Base-by-base conservation (phyloP, 768 basidiomycete species). In the Suillus subluteus region DNA sequence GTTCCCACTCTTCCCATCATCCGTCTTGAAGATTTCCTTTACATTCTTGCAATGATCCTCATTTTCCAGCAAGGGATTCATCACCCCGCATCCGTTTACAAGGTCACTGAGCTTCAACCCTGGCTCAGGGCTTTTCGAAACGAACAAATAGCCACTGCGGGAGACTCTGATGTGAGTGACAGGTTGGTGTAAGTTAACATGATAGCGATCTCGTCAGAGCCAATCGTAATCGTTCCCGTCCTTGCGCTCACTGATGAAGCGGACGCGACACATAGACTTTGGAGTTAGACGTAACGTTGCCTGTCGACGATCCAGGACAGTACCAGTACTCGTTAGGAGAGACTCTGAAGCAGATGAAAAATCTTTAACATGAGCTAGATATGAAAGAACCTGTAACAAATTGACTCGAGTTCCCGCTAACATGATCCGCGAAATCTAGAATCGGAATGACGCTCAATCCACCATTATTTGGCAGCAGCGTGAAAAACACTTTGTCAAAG, bases 321-420 rank as follows among this genome's bases (percentile, higher is more conserved):
- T 63, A 58, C 62, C 50, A 56, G 30, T 58, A 63, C 40, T 63
- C 23, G 38, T n/a, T 55, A 9, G 32, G 62, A 54, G 30, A 46
- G 48, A 38, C 46, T 35, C 21, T 63, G 26, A 48, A 56, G 50
- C 62, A 46, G 13, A 63, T 63, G 35, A 54, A 56, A 32, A 63
- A 63, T 35, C 48, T 63, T 21, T 7, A 16, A 35, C n/a, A 35
- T 6, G 15, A 12, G 11, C 6, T 35, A 12, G 32, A 6, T 21
- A 21, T 56, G 6, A 37, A 8, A 13, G 6, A 13, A 13, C 18
- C 18, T 56, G 21, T 32, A 12, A 35, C 21, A 12, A 56, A 37
- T 13, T 13, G 32, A 37, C 55, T 56, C 35, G 6, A 13, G 12
- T n/a, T 56, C 12, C 32, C 55, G 55, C 55, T 56, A n/a, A 56